Evolutionary conservation across 352 stramenopile genomes (phyloP), one percentile per base, ranked within the genome.

Genomic region (Globisporangium paroecandrum): DNA sequence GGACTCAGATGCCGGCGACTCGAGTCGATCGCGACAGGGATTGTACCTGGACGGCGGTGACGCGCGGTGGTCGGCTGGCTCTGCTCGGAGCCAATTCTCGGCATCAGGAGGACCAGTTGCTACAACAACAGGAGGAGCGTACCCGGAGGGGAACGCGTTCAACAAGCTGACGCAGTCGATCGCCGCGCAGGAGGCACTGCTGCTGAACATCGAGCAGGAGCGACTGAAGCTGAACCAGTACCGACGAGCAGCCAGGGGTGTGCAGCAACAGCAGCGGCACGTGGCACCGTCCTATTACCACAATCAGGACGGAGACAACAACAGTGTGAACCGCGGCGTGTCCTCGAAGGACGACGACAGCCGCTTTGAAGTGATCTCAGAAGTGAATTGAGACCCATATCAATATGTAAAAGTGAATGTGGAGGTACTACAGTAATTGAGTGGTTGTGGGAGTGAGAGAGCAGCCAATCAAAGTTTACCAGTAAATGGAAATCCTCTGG

Each of bases 361-460:
- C 4, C 72, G 72, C 27, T 78, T 78, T 53, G 65, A 78, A 32
- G 58, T 69, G 25, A 41, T 78, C 10, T 74, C 72, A 55, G 64
- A 69, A 13, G 55, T 43, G 27, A 32, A 53, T 25, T 29, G 27
- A 29, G 27, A 29, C 27, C 27, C 27, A 29, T 5, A 29, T 29
- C 27, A 29, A 29, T 29, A 29, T 29, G 27, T 29, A 29, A 29
- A 29, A 29, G 27, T 29, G 27, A 29, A 29, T 29, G 27, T 29
- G 27, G 27, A 29, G 27, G 3, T 29, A 29, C 27, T 29, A 29
- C 27, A 29, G 27, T 29, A 29, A 5, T 29, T 3, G 27, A 29
- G 27, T 29, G 27, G 27, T 29, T 29, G 3, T 29, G 27, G 27
- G 27, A 29, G 27, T 29, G 27, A 29, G 27, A 29, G 27, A 29